Evolutionary conservation across 805 yeast genomes (phyloP), one percentile per base, ranked within the genome.

Genomic region (Suhomyces sp.): DNA sequence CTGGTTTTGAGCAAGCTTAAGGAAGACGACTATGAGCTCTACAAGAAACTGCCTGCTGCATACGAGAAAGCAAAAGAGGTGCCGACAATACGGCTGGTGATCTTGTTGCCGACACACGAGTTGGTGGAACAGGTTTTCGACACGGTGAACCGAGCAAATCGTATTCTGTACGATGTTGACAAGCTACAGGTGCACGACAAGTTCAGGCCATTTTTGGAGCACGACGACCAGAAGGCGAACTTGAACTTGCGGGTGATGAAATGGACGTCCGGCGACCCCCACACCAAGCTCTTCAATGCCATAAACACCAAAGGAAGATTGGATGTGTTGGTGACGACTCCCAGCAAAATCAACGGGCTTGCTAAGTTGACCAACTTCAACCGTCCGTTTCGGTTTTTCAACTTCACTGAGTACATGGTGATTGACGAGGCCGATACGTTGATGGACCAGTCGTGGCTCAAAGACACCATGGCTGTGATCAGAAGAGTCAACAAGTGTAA

Each of bases 371-470:
- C 60, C 12, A 67, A 73, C 54, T 53, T 64, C 27, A 56, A 64
- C 48, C 60, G 54, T 57, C 79, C 68, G 4, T 73, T 69, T 55
- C 67, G 76, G 36, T 61, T 71, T 23, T 72, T 82, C 54, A 68
- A 68, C 46, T 66, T 72, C 12, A 83, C 86, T 5, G 76, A 77
- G 26, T 86, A 79, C 62, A 76, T 87, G 45, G 93, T 89, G 1
- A 81, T 88, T 12, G 99, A 93, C 66, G 99, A 93, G 68, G 98
- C 99, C 0, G 99, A 93, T 69, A 88, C 97, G 0, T 72, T 93
- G 52, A 79, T 92, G 84, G 96, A 92, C 65, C 81, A 83, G 49
- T 86, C 94, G 0, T 92, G 91, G 79, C 68, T 85, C 9, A 78
- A 78, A 24, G 85, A 83, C 47, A 88, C 97, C 2, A 78, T 82